These are phyloP conservation scores for Paecilomyces formosus DNA, from an alignment of 2,329 filamentous ascomycete species.

Conservation along the genomic window DNA sequence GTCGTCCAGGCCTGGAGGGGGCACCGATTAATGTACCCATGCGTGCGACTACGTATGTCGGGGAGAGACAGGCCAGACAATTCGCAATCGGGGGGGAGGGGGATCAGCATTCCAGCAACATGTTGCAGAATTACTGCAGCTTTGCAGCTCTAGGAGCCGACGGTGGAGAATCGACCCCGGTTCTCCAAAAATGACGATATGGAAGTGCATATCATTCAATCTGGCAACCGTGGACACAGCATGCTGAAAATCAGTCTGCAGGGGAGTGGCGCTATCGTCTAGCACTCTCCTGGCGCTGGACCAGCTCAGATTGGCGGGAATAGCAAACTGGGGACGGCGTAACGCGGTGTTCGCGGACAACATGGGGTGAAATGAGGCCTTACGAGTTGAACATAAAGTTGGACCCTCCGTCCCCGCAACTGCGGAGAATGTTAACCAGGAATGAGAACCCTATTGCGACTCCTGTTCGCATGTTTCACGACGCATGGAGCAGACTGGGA, in stretches of 20 bases:
- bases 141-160: not conserved
- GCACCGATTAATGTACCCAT: not conserved
- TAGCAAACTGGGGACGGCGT: not conserved
- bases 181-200: not conserved
- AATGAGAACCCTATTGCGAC: not conserved
- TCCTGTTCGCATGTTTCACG: not conserved
- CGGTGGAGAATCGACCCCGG: not conserved
- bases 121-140: not conserved
- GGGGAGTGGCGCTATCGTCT: not conserved
- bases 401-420: not conserved
- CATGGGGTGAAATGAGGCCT: conserved; percentile 9
- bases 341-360: not conserved
- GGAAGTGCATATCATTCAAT: not conserved
- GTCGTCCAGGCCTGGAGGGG: not conserved
- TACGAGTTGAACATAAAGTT: not conserved
- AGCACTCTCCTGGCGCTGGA: not conserved
- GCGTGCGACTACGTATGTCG: not conserved
- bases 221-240: not conserved
- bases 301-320: not conserved
- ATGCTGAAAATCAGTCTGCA: not conserved
- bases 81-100: not conserved
- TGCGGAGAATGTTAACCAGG: not conserved
- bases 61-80: not conserved
- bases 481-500: not conserved
- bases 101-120: not conserved